Base-by-base conservation (phyloP, 352 stramenopile genomes). In the Globisporangium echinulatum region DNA sequence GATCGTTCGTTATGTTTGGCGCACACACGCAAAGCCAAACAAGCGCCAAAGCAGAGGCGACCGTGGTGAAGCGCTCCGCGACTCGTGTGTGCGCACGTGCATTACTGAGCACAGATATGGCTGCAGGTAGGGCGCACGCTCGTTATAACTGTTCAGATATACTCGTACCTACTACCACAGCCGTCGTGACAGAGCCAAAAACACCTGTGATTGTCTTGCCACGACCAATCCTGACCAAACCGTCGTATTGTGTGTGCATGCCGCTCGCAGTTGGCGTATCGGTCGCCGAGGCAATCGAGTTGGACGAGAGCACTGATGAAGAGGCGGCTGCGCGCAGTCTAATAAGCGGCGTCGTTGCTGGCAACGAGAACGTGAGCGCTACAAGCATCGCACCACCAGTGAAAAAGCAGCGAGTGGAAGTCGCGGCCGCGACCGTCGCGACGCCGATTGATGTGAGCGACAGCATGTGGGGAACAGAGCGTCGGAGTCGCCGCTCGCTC, bases 251-350 rank as follows among this genome's bases (percentile, higher is more conserved):
- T 44, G 39, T 11, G 39, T 44, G 39, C 39, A 17, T 17, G 44
- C 44, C 11, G 40, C 40, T 44, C 7, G 40, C 44, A 49, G 14
- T 49, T 49, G 9, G 44, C 44, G 11, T 19, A 25, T 49, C n/a
- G 13, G 5, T 15, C 8, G 10, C 52, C 17, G 70, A 72, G 25
- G 65, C 81, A 19, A 83, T 85, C 52, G 59, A 79, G 40, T 40
- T 85, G n/a, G 73, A 83, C 52, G 75, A 82, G 42, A 79, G 67
- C 13, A 79, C 66, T 33, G 74, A 82, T 48, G 75, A 81, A n/a
- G 73, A 77, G 4, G 0, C 53, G 14, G 36, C 51, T 3, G 13
- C 15, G 15, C 5, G 43, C 8, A 37, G 33, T 49, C 1, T 9
- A 39, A 43, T 13, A 40, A 19, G 9, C 39, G 17, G 15, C 33